A percentile compares a stretch with the other conserved stretches of the same genome.
Conservation (phyloP, 306 rosid genomes). For the Begonia peltatifolia region DNA sequence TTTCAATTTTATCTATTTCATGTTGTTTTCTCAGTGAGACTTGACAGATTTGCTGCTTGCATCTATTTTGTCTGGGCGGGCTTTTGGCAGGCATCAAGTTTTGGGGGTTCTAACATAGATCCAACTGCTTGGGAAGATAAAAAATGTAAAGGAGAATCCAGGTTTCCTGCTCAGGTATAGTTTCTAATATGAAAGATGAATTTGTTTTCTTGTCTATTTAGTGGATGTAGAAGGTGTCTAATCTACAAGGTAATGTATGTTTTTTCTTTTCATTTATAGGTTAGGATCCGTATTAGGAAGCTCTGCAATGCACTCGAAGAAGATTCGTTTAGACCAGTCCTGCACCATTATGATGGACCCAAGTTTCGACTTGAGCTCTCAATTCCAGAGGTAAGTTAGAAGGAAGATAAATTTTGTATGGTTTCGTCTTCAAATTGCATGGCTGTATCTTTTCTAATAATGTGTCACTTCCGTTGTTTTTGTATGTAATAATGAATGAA, state of each 20-base stretch:
- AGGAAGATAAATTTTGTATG: not conserved
- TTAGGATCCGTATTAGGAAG: constrained; percentile 66
- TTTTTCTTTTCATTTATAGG: constrained; percentile 20
- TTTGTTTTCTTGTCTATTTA: not conserved
- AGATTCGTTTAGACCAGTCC: constrained; percentile 94
- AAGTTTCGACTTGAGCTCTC: constrained; percentile 99
- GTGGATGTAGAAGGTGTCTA: constrained; percentile 4
- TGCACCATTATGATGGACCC: constrained; percentile 98
- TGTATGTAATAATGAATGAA: constrained; percentile 21
- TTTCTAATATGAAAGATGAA: not conserved
- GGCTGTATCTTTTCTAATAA: no score
- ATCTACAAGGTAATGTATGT: not conserved
- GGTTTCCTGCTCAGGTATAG: constrained; percentile 97
- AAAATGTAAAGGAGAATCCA: constrained; percentile 96
- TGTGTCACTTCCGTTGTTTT: no score
- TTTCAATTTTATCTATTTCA: no score
- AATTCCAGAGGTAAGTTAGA: constrained; percentile 65
- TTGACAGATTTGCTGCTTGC: not conserved
- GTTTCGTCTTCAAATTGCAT: no score
- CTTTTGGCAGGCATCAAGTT: constrained; percentile 68
- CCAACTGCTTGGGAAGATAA: constrained; percentile 99
- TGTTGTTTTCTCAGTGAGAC: no score
- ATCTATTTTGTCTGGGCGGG: constrained; percentile 1
- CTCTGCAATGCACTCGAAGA: constrained; percentile 93
- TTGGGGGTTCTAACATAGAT: constrained; percentile 99